Percentiles rank a stretch among this genome's conserved stretches.
These are phyloP conservation scores for Silene coronaria DNA, from an alignment of 179 eudicot species.

Conservation along the genomic window DNA sequence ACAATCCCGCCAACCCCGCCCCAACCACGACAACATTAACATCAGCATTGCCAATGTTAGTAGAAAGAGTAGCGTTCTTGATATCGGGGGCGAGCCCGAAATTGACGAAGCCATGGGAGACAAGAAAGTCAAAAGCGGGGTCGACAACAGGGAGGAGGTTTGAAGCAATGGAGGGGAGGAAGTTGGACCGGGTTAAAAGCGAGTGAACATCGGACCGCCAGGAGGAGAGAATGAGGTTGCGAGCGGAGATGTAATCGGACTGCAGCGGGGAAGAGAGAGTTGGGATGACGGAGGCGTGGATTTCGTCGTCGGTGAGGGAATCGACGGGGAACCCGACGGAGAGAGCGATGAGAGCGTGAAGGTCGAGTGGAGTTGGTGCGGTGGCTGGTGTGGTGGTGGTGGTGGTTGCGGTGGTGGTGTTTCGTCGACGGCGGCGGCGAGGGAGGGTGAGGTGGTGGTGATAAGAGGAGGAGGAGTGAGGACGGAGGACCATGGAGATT, in stretches of 20 bases:
- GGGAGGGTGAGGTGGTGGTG: conserved; percentile 21
- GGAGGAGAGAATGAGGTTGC: conserved; percentile 70
- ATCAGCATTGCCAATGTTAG: neutral
- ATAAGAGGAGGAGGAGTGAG: conserved; percentile 30
- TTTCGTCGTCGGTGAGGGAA: conserved; percentile 81
- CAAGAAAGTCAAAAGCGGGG: conserved; percentile 54
- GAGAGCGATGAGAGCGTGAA: conserved; percentile 76
- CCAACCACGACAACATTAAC: conserved; percentile 62
- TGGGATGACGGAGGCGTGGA: conserved; percentile 53
- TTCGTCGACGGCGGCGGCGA: conserved; percentile 37
- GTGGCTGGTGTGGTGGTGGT: conserved; percentile 29
- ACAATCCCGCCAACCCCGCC: conserved; percentile 79
- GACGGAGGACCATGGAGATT: conserved; percentile 66
- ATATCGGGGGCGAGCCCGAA: conserved; percentile 59
- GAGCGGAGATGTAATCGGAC: conserved; percentile 54
- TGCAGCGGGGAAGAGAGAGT: conserved; percentile 48
- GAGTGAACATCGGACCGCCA: conserved; percentile 68
- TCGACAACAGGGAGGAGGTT: conserved; percentile 52
- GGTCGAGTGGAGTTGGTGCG: conserved; percentile 38
- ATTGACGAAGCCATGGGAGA: conserved; percentile 76
- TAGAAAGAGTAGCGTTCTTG: neutral
- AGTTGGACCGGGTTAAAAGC: conserved; percentile 45
- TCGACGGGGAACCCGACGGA: conserved; percentile 92
- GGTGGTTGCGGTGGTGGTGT: conserved; percentile 32
- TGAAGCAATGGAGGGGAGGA: conserved; percentile 36